Base-by-base conservation (phyloP, 1,284 basidiomycete species). In the Tilletia setariae region DNA sequence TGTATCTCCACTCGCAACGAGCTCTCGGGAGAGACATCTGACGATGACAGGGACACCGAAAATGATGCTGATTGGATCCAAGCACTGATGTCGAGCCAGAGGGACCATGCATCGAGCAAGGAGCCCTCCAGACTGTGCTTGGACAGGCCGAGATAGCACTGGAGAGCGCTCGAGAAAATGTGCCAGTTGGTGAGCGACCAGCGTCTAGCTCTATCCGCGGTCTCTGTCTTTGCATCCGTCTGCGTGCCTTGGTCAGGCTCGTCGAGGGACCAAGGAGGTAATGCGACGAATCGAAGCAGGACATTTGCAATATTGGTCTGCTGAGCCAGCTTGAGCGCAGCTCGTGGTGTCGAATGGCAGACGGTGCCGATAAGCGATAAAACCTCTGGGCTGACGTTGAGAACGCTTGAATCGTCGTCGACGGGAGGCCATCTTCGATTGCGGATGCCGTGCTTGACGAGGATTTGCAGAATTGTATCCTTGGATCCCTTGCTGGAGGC, bases 91-190 rank as follows among this genome's bases (percentile, higher is more conserved):
- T 53, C 51, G 3, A 53, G n/a, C 51, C 51, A 53, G 28, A 53
- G 51, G 51, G 51, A 53, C 51, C 51, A 53, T n/a, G 51, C 51
- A 23, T 53, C 51, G 23, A 53, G 51, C 6, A 53, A 28, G 23
- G 51, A 21, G 51, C 51, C 51, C 28, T 53, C 51, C 4, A 53
- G 51, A 25, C 51, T 53, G 51, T 53, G 51, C 21, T 53, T 53
- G 51, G 51, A 53, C 21, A 53, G 51, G 7, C 51, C 51, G n/a
- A 21, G 23, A 28, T 53, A 53, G 21, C 23, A 19, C n/a, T 25
- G 16, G n/a, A 53, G 51, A 13, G 51, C 28, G 3, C 23, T 13
- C 21, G 51, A 53, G 51, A 53, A 53, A 11, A 53, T 21, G n/a
- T 53, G 23, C 51, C 51, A 53, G 28, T 53, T 53, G 16, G 23